phyloP scores from a whole-genome alignment of 2,329 filamentous ascomycete genomes.

The Ceratocystiopsis brevicomis region DNA sequence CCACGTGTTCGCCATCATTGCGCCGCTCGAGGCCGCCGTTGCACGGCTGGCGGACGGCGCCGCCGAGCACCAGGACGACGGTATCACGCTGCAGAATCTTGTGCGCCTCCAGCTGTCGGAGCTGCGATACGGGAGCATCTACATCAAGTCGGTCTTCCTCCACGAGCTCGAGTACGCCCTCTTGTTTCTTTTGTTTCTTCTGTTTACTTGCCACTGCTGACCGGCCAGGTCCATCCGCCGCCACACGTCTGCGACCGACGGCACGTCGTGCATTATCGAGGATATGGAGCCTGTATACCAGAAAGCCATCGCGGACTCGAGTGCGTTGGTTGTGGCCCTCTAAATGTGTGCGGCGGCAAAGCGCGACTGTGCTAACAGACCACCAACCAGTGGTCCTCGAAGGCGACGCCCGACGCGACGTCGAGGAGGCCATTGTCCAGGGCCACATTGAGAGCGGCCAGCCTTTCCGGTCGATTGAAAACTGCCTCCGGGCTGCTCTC shows the following conservation, averaged over 20 bases:
- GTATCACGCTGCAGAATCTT: background rate
- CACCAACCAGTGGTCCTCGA: too few relatives aligned
- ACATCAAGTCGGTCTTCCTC: background rate
- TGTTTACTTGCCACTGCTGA: background rate
- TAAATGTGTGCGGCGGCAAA: too few relatives aligned
- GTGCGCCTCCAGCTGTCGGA: background rate
- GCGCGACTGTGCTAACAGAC: too few relatives aligned
- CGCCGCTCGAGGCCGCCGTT: background rate
- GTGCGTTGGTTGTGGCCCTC: too few relatives aligned
- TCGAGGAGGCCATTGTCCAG: too few relatives aligned
- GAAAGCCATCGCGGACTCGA: too few relatives aligned
- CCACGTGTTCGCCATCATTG: background rate
- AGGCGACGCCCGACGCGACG: too few relatives aligned
- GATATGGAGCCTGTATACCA: background rate
- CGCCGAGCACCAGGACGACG: background rate
- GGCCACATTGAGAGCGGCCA: too few relatives aligned
- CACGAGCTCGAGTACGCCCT: background rate
- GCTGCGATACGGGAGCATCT: background rate
- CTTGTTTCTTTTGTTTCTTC: background rate
- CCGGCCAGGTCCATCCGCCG: background rate
- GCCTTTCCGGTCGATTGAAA: too few relatives aligned
- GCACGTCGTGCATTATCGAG: background rate
- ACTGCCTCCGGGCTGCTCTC: too few relatives aligned
- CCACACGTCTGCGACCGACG: background rate
- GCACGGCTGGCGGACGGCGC: background rate